Base-by-base conservation (phyloP, 2,329 filamentous ascomycete genomes). In the Hymenoscyphus occultus region DNA sequence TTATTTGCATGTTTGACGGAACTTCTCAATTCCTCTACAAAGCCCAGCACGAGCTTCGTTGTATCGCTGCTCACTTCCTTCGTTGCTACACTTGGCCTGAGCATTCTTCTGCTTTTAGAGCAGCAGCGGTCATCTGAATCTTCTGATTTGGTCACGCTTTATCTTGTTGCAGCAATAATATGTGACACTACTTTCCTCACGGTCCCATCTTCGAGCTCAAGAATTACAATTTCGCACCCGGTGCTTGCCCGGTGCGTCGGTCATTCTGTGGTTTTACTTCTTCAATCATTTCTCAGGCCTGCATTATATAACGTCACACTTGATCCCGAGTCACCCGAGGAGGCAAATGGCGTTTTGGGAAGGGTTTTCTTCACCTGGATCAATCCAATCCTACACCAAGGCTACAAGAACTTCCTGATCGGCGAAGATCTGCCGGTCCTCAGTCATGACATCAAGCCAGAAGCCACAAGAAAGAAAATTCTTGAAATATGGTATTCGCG, bases 301-400 rank as follows among this genome's bases (percentile, higher is more conserved):
- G 19, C 58, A 28, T 39, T 28, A n/a, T 58, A 66, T 7, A 64
- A 42, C 12, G 14, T 32, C 35, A 12, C 22, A 5, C 57, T 60
- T 40, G 54, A 66, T 28, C 31, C 57, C 5, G 40, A 62, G 10
- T 67, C 67, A 3, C 62, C 66, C 5, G 71, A 73, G 56, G 68
- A 73, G 54, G 14, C 60, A 4, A 10, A 40, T 58, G 54, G 69
- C 12, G 14, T 69, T 5, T 42, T 73, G 3, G 60, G 56, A 12
- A 64, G 64, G 16, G 56, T 64, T 0, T 69, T 73, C 2, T 71
- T 70, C n/a, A 61, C 32, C 7, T 73, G 71, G 72, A 68, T 73
- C 39, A 73, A 71, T 59, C 62, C 65, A 6, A 60, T 73, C 54
- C 56, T 73, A 2, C 2, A 66, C 14, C 42, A 58, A 51, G 72